A percentile compares a stretch with the other conserved stretches of the same genome.
Conservation (phyloP, 495 filamentous ascomycete genomes). For the Neurospora sp. region DNA sequence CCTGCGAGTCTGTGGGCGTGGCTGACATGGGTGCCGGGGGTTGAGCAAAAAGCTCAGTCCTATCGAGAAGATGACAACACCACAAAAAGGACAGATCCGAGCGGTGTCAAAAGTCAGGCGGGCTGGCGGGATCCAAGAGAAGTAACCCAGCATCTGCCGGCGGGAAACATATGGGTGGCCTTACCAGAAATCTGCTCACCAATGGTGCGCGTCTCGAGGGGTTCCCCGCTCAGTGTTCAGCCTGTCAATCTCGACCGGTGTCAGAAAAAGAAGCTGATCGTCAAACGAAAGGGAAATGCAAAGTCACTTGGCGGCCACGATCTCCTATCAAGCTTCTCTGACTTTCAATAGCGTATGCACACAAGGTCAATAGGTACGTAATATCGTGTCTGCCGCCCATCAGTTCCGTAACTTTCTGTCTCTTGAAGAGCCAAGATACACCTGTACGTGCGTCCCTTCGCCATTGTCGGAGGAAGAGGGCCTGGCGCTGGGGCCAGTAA, state of each 20-base stretch:
- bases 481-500: neutral
- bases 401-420: neutral
- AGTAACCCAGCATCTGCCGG: neutral
- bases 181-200: neutral
- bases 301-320: neutral
- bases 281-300: neutral
- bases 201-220: neutral
- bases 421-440: neutral
- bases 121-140: slow-evolving; percentile 10
- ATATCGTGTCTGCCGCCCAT: neutral
- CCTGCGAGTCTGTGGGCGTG: slow-evolving; percentile 7
- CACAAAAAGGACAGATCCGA: slow-evolving; percentile 15
- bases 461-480: neutral
- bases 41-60: neutral
- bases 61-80: neutral
- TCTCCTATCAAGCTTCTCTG: neutral
- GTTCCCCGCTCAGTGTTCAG: neutral
- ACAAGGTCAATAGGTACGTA: neutral
- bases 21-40: neutral
- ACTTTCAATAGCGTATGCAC: neutral
- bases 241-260: neutral
- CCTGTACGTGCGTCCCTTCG: neutral
- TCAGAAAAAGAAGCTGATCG: neutral
- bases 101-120: slow-evolving; percentile 1
- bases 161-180: neutral